phyloP scores from a whole-genome alignment of 2,329 filamentous ascomycete species.

The Hirsutella thompsonii region DNA sequence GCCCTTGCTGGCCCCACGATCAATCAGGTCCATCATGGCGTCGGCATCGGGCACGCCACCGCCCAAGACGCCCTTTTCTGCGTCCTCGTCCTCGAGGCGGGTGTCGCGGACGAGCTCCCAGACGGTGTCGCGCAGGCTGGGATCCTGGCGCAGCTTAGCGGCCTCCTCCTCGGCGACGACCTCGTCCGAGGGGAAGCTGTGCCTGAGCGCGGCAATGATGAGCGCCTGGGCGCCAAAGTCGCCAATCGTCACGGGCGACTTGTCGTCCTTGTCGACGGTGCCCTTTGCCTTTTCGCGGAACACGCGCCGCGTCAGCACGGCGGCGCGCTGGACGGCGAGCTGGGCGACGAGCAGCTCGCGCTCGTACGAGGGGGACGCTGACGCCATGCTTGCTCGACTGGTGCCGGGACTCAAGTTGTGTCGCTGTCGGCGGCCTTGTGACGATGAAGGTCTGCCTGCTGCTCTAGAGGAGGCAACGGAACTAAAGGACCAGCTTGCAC shows the following conservation, averaged over 20 bases:
- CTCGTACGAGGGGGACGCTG: constrained; percentile 34
- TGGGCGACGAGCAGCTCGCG: constrained; percentile 74
- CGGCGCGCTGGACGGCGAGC: constrained; percentile 73
- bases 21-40: constrained; percentile 53
- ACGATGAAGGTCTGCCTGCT: too few relatives aligned
- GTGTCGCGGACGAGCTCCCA: constrained; percentile 72
- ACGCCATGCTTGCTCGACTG: too few relatives aligned
- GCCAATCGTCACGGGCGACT: constrained; percentile 92
- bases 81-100: constrained; percentile 45
- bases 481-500: too few relatives aligned
- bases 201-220: constrained; percentile 80
- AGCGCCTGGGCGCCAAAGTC: constrained; percentile 96
- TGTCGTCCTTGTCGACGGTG: constrained; percentile 81
- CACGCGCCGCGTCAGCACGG: constrained; percentile 39
- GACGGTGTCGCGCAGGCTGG: constrained; percentile 51
- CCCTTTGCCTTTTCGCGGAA: constrained; percentile 81
- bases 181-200: constrained; percentile 81
- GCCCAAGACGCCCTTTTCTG: constrained; percentile 50
- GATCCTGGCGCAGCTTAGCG: constrained; percentile 60
- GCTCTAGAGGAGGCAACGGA: too few relatives aligned
- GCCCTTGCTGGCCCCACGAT: constrained; percentile 56
- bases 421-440: too few relatives aligned
- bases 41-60: constrained; percentile 56
- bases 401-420: too few relatives aligned
- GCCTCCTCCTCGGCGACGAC: constrained; percentile 96